Conservation (phyloP, 106 monocot genomes). For the Hemerocallis citrina region DNA sequence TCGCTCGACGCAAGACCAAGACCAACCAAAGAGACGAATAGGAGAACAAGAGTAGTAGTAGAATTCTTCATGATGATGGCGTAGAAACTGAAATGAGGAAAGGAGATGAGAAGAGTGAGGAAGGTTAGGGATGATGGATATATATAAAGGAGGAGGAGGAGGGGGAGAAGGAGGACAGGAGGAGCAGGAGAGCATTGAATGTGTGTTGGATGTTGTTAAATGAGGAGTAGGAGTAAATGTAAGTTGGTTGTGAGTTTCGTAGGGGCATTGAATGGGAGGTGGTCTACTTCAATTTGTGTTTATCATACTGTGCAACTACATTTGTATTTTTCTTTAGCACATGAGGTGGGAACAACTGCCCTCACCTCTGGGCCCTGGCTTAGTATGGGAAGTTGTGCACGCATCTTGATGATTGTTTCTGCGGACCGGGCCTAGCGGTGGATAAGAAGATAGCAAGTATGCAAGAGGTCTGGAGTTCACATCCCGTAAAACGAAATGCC, state of each 20-base stretch:
- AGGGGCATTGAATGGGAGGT: slow-evolving; percentile 5
- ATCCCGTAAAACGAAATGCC: no score
- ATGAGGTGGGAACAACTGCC: no score
- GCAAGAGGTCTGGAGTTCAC: no score
- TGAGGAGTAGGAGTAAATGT: slow-evolving; percentile 4
- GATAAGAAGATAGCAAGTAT: no score
- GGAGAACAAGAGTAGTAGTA: not conserved
- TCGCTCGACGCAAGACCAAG: not conserved
- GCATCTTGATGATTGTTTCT: no score
- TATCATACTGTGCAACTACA: not conserved
- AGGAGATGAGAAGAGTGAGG: not conserved
- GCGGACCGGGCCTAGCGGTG: no score
- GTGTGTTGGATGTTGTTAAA: not conserved
- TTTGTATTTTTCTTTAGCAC: no score
- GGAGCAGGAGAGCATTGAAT: not conserved
- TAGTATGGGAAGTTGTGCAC: no score
- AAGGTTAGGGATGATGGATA: not conserved
- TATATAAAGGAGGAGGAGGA: not conserved
- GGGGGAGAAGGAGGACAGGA: not conserved
- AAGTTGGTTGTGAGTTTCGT: slow-evolving; percentile 2
- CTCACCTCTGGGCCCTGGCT: no score
- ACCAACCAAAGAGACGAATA: slow-evolving; percentile 5
- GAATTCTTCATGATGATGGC: slow-evolving; percentile 1
- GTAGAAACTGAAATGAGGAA: not conserved
- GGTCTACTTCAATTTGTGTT: not conserved